phyloP scores from a whole-genome alignment of 192 early-diverging fungal genomes.

The Umbelopsis ramanniana region DNA sequence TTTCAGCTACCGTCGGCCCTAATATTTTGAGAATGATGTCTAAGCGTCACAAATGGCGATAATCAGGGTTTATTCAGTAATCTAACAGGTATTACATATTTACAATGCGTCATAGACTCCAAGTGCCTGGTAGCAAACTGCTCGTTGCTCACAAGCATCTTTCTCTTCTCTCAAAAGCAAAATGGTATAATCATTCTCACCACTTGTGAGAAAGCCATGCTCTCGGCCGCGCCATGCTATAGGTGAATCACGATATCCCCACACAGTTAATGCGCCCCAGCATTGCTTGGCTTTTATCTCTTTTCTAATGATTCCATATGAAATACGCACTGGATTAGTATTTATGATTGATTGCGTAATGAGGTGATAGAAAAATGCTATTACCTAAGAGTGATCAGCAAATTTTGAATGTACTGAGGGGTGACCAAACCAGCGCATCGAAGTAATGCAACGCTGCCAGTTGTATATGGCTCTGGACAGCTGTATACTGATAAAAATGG shows the following conservation, averaged over 20 bases:
- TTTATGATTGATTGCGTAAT: not conserved
- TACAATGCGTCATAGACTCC: slow-evolving; percentile 1
- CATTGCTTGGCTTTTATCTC: not conserved
- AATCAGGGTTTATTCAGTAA: too few species aligned
- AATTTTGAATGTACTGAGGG: not conserved
- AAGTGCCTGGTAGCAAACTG: not conserved
- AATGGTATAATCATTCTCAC: slow-evolving; percentile 40
- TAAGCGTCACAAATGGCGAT: too few species aligned
- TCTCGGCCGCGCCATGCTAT: slow-evolving; percentile 27
- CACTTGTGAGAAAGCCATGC: slow-evolving; percentile 26
- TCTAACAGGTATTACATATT: not conserved
- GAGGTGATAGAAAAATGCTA: not conserved
- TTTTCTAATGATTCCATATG: not conserved
- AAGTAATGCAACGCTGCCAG: not conserved
- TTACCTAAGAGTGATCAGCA: slow-evolving; percentile 4
- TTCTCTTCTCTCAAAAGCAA: slow-evolving; percentile 19
- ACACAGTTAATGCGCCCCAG: slow-evolving; percentile 33
- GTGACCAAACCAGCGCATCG: not conserved
- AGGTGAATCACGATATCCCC: slow-evolving; percentile 35
- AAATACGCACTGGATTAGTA: not conserved
- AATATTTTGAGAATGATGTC: too few species aligned
- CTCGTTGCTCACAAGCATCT: not conserved
- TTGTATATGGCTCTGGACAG: not conserved
- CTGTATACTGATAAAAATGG: slow-evolving; percentile 35
- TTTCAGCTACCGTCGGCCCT: too few species aligned